Evolutionary conservation across 306 rosid species (phyloP).

Genomic region (Trifolium subterraneum): DNA sequence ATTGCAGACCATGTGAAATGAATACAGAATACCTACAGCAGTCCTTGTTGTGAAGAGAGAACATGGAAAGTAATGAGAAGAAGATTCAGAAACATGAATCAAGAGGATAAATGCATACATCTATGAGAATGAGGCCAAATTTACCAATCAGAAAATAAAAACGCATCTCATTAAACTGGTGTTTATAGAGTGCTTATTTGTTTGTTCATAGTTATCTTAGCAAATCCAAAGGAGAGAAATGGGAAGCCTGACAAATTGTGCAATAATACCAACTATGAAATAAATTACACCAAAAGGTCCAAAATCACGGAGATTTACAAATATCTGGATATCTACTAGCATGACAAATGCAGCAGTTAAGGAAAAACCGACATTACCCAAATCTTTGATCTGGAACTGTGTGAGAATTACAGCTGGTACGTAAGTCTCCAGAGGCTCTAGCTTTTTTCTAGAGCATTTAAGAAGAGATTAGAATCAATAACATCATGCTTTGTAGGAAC

Average conservation of each 20-base stretch:
- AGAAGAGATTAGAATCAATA: slow-evolving; percentile 21
- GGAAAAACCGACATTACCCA: slow-evolving; percentile 57
- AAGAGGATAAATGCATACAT: background rate
- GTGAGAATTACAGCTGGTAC: slow-evolving; percentile 84
- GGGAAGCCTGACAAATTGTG: background rate
- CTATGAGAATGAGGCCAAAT: background rate
- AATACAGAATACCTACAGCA: background rate
- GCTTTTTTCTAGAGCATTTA: slow-evolving; percentile 67
- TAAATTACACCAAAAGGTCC: background rate
- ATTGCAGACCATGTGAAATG: slow-evolving; percentile 20
- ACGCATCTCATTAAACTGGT: background rate
- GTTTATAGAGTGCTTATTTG: background rate
- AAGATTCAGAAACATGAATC: slow-evolving; percentile 3
- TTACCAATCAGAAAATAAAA: background rate
- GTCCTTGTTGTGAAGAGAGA: slow-evolving; percentile 1
- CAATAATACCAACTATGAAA: background rate
- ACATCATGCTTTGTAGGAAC: background rate
- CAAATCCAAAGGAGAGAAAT: slow-evolving; percentile 20
- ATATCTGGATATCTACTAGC: slow-evolving; percentile 28
- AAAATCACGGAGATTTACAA: slow-evolving; percentile 4
- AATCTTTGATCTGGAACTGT: slow-evolving; percentile 82
- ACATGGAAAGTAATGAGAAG: slow-evolving; percentile 13
- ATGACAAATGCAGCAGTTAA: background rate
- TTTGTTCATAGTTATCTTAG: slow-evolving; percentile 23
- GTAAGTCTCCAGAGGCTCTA: slow-evolving; percentile 85